Evolutionary conservation across 2,329 filamentous ascomycete species (phyloP).

Genomic region (Sporothrix mexicana): DNA sequence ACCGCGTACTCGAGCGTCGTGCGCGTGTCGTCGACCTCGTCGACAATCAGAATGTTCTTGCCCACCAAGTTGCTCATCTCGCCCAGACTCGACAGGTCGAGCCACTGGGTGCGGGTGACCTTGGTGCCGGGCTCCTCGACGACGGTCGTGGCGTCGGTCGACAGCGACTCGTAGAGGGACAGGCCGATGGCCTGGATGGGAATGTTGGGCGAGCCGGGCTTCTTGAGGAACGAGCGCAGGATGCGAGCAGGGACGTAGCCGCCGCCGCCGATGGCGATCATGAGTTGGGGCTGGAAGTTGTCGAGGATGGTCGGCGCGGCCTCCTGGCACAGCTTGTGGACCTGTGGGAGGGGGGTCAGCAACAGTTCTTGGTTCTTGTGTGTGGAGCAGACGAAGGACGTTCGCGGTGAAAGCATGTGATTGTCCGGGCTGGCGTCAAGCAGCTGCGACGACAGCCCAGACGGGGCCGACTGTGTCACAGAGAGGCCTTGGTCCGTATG

Average conservation of each 20-base stretch:
- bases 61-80: constrained; percentile 89
- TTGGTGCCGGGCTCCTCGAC: constrained; percentile 86
- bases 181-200: constrained; percentile 99
- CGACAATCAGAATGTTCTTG: constrained; percentile 90
- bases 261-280: constrained; percentile 97
- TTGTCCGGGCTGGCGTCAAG: too few relatives aligned
- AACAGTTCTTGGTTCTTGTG: too few relatives aligned
- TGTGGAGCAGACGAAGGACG: too few relatives aligned
- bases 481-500: not conserved
- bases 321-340: constrained; percentile 95
- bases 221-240: constrained; percentile 95
- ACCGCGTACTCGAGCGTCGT: constrained; percentile 95
- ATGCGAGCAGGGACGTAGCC: constrained; percentile 98
- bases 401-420: too few relatives aligned
- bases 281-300: constrained; percentile 89
- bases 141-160: constrained; percentile 54
- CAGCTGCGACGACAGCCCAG: too few relatives aligned
- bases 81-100: constrained; percentile 81
- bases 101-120: constrained; percentile 97
- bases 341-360: constrained; percentile 56
- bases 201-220: constrained; percentile 85
- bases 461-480: not conserved
- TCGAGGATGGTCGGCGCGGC: constrained; percentile 80
- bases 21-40: constrained; percentile 94
- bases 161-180: constrained; percentile 89